Conservation (phyloP, 352 stramenopile genomes). For the Phytopythium chamaehyphon region DNA sequence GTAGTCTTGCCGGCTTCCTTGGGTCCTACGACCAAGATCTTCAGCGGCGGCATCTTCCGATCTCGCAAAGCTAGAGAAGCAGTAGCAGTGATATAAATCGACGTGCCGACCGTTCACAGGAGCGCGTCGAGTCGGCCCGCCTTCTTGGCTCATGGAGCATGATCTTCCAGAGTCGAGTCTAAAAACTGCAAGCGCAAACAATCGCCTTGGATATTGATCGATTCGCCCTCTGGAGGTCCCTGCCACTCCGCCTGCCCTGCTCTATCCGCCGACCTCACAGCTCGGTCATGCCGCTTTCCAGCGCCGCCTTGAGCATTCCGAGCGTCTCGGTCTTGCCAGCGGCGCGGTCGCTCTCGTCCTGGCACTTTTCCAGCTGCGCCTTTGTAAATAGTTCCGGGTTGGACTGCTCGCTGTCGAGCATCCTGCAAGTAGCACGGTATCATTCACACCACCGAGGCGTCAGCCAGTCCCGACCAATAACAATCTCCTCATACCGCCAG, state of each 20-base stretch:
- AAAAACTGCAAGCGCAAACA: too few species aligned
- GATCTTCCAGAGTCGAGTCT: too few species aligned
- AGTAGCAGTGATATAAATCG: background rate
- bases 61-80: too few species aligned
- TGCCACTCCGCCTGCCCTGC: background rate
- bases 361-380: constrained; percentile 52
- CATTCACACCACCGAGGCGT: too few species aligned
- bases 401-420: constrained; percentile 47
- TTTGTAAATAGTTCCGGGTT: constrained; percentile 74
- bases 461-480: too few species aligned
- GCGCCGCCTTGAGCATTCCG: constrained; percentile 40
- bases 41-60: constrained; percentile 62
- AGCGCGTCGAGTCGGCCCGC: background rate
- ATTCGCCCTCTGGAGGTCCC: background rate
- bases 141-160: too few species aligned
- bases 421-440: constrained; percentile 20
- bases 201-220: too few species aligned
- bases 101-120: background rate
- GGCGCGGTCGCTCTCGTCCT: constrained; percentile 46
- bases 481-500: too few species aligned
- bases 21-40: constrained; percentile 76
- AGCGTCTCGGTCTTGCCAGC: constrained; percentile 49
- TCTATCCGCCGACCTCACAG: background rate
- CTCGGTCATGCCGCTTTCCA: constrained; percentile 38
- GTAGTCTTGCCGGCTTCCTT: constrained; percentile 78